These are phyloP conservation scores for Solanum chiquidenum DNA, from an alignment of 257 asterid species.

Conservation along the genomic window DNA sequence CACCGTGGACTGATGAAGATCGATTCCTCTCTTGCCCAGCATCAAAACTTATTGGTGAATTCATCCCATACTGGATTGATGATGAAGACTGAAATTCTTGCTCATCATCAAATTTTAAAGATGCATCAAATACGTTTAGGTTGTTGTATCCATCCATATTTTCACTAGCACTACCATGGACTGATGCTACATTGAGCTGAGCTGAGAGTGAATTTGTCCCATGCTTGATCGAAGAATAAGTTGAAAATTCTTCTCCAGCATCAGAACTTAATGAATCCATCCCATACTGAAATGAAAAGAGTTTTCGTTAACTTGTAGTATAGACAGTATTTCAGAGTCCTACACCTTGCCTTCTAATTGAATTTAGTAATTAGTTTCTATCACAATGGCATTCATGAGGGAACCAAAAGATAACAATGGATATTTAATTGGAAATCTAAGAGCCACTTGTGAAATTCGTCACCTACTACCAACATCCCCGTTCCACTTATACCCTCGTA, in stretches of 20 bases:
- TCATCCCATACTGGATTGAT: background rate
- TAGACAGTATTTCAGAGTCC: background rate
- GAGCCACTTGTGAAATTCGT: background rate
- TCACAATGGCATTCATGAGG: background rate
- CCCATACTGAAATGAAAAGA: background rate
- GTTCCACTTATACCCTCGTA: background rate
- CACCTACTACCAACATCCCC: background rate
- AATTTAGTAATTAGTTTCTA: background rate
- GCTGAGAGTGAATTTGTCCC: background rate
- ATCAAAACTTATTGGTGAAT: background rate
- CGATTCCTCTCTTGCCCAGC: background rate
- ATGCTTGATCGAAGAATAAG: background rate
- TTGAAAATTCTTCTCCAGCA: background rate
- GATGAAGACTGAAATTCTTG: background rate
- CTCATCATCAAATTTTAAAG: background rate
- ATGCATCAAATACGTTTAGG: background rate
- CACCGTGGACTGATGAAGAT: background rate
- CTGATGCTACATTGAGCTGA: background rate
- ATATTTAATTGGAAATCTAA: background rate
- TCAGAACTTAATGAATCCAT: background rate
- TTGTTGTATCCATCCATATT: background rate
- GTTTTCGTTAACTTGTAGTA: background rate
- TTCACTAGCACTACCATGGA: background rate
- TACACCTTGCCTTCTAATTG: too few relatives aligned
- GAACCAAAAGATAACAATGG: background rate